Conservation (phyloP, 2,329 filamentous ascomycete species). For the Xylaria multiplex region DNA sequence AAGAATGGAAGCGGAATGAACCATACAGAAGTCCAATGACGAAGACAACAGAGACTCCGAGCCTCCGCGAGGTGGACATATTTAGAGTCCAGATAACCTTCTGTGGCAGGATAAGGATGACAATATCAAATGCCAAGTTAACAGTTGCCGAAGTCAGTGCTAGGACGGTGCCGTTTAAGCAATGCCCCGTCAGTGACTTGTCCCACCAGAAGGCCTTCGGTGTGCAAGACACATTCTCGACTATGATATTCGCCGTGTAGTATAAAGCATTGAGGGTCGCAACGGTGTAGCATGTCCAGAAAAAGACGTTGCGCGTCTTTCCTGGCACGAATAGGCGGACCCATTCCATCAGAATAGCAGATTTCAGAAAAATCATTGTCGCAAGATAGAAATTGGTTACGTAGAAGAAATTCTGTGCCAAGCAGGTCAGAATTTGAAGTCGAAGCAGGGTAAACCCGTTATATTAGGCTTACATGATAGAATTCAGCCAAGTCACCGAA, state of each 20-base stretch:
- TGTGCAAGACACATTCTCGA: conserved; percentile 18
- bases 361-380: conserved; percentile 32
- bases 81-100: conserved; percentile 37
- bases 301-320: conserved; percentile 22
- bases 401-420: conserved; percentile 25
- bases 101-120: conserved; percentile 18
- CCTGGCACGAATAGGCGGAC: conserved; percentile 30
- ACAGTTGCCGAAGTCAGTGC: conserved; percentile 19
- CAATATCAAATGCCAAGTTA: conserved; percentile 11
- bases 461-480: conserved; percentile 22
- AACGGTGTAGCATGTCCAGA: conserved; percentile 30
- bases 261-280: conserved; percentile 21
- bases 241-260: conserved; percentile 25
- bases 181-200: conserved; percentile 22
- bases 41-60: conserved; percentile 48
- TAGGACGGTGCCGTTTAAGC: conserved; percentile 16
- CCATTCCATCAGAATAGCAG: conserved; percentile 34
- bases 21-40: conserved; percentile 45
- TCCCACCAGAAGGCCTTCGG: conserved; percentile 29
- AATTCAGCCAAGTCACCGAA: conserved; percentile 25
- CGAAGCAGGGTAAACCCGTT: neutral
- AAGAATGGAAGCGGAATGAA: neutral
- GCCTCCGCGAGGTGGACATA: conserved; percentile 45
- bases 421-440: neutral
- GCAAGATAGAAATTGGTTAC: conserved; percentile 26